Evolutionary conservation across 345 rosid genomes (phyloP).

Genomic region (Camelina laxa): DNA sequence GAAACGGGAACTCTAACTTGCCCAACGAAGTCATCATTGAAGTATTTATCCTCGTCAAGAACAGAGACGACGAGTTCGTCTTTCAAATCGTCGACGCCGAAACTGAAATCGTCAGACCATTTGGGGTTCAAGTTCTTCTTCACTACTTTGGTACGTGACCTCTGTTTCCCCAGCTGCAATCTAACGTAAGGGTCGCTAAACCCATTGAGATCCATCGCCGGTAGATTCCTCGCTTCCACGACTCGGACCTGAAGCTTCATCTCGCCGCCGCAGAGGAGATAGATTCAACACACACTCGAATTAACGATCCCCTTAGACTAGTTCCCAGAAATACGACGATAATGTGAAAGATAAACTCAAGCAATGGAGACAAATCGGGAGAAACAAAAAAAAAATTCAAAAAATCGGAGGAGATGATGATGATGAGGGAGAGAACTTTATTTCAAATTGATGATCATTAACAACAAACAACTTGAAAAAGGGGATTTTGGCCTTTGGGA

Average conservation of each 20-base stretch:
- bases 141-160: constrained; percentile 77
- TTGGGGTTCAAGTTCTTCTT: constrained; percentile 85
- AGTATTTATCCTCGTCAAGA: constrained; percentile 88
- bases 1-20: constrained; percentile 69
- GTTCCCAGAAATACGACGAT: not conserved
- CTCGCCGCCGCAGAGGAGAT: not conserved
- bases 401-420: not conserved
- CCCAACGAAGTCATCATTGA: constrained; percentile 86
- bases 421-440: not conserved
- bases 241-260: constrained; percentile 86
- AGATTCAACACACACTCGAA: not conserved
- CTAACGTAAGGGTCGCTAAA: constrained; percentile 87
- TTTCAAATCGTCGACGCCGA: constrained; percentile 91
- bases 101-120: constrained; percentile 91
- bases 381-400: not conserved
- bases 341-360: not conserved
- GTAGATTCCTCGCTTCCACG: constrained; percentile 83
- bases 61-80: constrained; percentile 81
- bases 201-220: constrained; percentile 90
- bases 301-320: not conserved
- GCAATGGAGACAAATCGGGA: not conserved
- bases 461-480: not conserved
- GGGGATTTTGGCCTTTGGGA: not conserved
- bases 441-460: not conserved
- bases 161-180: constrained; percentile 79